These are phyloP conservation scores for Rosa rugosa DNA, from an alignment of 306 rosid species.

Conservation along the genomic window DNA sequence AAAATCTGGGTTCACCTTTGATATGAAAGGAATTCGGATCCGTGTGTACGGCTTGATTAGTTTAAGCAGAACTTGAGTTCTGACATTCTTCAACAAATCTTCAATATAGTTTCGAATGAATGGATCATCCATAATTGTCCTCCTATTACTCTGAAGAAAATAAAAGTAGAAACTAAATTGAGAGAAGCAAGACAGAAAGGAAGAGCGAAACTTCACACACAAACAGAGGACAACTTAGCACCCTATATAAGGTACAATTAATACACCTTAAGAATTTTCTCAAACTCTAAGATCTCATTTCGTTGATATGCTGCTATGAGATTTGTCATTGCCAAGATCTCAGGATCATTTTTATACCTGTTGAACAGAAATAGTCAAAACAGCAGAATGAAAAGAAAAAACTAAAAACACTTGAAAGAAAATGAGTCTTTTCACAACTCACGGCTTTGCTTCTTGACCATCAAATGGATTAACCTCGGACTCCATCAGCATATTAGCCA, in stretches of 20 bases:
- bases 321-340: slow-evolving; percentile 97
- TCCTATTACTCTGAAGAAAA: slow-evolving; percentile 60
- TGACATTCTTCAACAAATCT: slow-evolving; percentile 89
- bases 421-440: slow-evolving; percentile 18
- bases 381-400: background rate
- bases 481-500: slow-evolving; percentile 71
- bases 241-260: slow-evolving; percentile 3
- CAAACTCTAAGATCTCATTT: slow-evolving; percentile 92
- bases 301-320: slow-evolving; percentile 94
- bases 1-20: slow-evolving; percentile 52
- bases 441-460: slow-evolving; percentile 60
- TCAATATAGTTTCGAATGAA: slow-evolving; percentile 92
- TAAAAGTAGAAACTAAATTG: background rate
- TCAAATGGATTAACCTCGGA: slow-evolving; percentile 55
- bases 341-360: slow-evolving; percentile 96
- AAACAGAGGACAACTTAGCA: background rate
- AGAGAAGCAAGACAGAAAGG: background rate
- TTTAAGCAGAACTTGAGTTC: slow-evolving; percentile 95
- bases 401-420: slow-evolving; percentile 2
- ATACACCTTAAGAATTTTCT: slow-evolving; percentile 85
- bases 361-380: slow-evolving; percentile 26
- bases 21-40: slow-evolving; percentile 90
- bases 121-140: slow-evolving; percentile 93
- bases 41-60: slow-evolving; percentile 96
- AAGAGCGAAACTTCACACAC: background rate